phyloP scores from a whole-genome alignment of 305 asterid genomes.

The Fraxinus floribunda region DNA sequence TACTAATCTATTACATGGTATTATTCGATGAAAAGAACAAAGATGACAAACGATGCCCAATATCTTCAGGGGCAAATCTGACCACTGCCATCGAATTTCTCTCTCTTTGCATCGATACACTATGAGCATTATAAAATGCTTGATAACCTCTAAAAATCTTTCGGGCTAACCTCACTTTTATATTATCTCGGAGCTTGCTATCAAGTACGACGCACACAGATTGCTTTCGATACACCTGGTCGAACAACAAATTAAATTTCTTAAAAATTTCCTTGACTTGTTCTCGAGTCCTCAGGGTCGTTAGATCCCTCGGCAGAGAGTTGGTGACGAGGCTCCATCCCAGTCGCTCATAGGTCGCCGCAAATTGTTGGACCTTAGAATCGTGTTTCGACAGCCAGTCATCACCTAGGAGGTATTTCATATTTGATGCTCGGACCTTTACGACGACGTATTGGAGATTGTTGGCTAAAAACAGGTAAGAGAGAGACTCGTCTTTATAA shows the following conservation, averaged over 20 bases:
- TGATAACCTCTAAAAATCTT: conserved; percentile 45
- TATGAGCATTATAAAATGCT: conserved; percentile 50
- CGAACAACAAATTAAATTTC: conserved; percentile 60
- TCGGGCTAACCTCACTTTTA: conserved; percentile 48
- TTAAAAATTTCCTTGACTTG: conserved; percentile 49
- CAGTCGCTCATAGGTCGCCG: conserved; percentile 52
- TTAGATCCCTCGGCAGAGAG: conserved; percentile 47
- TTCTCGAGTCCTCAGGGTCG: conserved; percentile 30
- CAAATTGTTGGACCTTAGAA: conserved; percentile 49
- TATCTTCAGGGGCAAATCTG: conserved; percentile 72
- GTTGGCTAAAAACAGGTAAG: conserved; percentile 77
- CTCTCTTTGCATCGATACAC: conserved; percentile 28
- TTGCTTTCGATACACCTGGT: conserved; percentile 63
- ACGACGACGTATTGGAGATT: conserved; percentile 62
- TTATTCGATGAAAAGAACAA: conserved; percentile 36
- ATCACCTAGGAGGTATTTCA: conserved; percentile 61
- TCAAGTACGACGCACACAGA: conserved; percentile 54
- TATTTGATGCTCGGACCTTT: conserved; percentile 58
- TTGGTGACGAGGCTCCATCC: conserved; percentile 78
- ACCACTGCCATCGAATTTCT: conserved; percentile 41
- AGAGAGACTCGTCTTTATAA: conserved; percentile 56
- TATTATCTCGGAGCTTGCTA: conserved; percentile 52
- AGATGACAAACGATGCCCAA: conserved; percentile 58
- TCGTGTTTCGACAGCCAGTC: conserved; percentile 72
- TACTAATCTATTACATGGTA: no score